These are phyloP conservation scores for Fraxinus angustifolia DNA, from an alignment of 305 asterid species.

Conservation along the genomic window DNA sequence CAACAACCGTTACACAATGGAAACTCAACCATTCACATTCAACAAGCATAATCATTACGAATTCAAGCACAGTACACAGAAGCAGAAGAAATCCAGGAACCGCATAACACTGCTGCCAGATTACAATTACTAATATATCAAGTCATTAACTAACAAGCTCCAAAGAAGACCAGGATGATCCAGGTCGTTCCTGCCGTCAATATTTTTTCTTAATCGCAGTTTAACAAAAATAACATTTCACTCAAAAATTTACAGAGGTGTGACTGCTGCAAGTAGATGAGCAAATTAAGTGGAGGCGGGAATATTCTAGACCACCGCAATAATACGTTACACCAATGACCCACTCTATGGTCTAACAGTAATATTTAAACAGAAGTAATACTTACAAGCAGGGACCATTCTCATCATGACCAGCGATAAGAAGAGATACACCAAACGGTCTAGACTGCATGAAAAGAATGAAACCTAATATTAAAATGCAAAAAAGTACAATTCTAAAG, in stretches of 20 bases:
- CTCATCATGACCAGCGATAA: conserved; percentile 97
- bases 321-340: background rate
- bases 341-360: background rate
- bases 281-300: background rate
- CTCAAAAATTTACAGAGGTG: background rate
- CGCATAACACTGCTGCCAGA: background rate
- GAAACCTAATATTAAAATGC: conserved; percentile 7
- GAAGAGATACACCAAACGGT: conserved; percentile 93
- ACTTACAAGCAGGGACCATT: conserved; percentile 93
- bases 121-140: background rate
- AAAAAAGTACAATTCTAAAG: background rate
- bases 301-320: conserved; percentile 3
- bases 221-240: background rate
- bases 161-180: conserved; percentile 5
- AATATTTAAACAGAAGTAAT: background rate
- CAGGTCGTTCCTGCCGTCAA: background rate
- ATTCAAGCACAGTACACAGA: background rate
- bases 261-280: background rate
- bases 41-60: background rate
- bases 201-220: background rate
- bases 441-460: conserved; percentile 56
- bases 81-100: background rate
- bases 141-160: background rate
- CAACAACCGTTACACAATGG: background rate
- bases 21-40: background rate